Percentiles rank a stretch among this genome's conserved stretches.
Conservation (phyloP, 768 basidiomycete species). For the Kwoniella sp. region DNA sequence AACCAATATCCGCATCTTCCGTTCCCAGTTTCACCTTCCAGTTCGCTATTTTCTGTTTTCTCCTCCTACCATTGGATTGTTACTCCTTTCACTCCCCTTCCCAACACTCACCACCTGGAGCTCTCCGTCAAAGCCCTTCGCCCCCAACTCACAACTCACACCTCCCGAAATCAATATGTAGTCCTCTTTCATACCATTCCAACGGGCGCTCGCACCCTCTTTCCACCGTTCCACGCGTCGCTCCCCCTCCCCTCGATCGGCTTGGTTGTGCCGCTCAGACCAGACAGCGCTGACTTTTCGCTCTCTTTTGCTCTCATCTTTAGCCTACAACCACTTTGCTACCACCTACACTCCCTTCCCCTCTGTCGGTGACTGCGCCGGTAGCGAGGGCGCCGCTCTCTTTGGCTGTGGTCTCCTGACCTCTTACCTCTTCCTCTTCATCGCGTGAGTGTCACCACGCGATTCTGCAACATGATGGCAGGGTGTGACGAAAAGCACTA, state of each 20-base stretch:
- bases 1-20: slow-evolving; percentile 30
- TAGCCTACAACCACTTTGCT: slow-evolving; percentile 79
- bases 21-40: slow-evolving; percentile 29
- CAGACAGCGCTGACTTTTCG: slow-evolving; percentile 20
- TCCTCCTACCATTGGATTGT: slow-evolving; percentile 7
- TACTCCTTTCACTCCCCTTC: slow-evolving; percentile 14
- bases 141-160: neutral
- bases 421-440: slow-evolving; percentile 89
- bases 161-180: neutral
- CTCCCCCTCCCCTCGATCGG: slow-evolving; percentile 1
- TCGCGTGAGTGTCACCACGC: slow-evolving; percentile 60
- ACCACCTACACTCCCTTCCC: slow-evolving; percentile 64
- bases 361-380: slow-evolving; percentile 78
- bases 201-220: slow-evolving; percentile 46
- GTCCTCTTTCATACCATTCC: slow-evolving; percentile 1
- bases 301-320: no score
- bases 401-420: slow-evolving; percentile 87
- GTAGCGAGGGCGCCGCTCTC: slow-evolving; percentile 81
- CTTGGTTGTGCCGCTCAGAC: slow-evolving; percentile 27
- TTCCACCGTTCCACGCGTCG: slow-evolving; percentile 2
- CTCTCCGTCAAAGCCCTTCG: neutral
- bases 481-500: no score
- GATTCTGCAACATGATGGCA: neutral
- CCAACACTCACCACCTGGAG: neutral
- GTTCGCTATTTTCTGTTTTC: slow-evolving; percentile 21